phyloP scores from a whole-genome alignment of 108 stramenopile species.

The Skeletonema tropicum region DNA sequence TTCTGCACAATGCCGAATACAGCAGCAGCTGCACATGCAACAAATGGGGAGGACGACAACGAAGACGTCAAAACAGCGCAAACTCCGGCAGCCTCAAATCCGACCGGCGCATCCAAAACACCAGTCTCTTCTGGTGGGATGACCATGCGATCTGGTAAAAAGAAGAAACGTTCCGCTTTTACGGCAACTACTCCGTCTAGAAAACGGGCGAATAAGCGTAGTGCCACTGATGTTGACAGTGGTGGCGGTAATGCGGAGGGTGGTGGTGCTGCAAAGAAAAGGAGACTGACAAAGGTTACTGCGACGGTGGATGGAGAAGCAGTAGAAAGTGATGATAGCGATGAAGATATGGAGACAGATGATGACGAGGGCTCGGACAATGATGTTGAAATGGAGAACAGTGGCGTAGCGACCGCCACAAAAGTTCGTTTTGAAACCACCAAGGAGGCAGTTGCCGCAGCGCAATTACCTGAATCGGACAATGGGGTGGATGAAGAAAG shows the following conservation, averaged over 20 bases:
- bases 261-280: background rate
- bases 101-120: background rate
- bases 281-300: background rate
- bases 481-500: background rate
- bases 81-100: conserved; percentile 7
- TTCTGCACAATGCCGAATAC: background rate
- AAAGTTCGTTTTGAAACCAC: conserved; percentile 1
- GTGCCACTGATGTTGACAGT: background rate
- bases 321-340: background rate
- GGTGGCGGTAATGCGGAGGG: background rate
- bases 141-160: conserved; percentile 9
- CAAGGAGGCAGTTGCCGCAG: conserved; percentile 10
- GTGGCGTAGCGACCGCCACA: background rate
- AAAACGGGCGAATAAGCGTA: background rate
- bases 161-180: conserved; percentile 2
- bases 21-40: background rate
- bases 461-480: conserved; percentile 7
- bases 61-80: background rate
- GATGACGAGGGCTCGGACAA: background rate
- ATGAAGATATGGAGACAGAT: background rate
- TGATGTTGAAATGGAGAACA: background rate
- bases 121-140: conserved; percentile 8
- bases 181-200: conserved; percentile 1
- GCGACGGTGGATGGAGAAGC: background rate
- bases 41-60: background rate